Evolutionary conservation across 1,139 yeast genomes (phyloP).

Genomic region (Taiozyma sp.): DNA sequence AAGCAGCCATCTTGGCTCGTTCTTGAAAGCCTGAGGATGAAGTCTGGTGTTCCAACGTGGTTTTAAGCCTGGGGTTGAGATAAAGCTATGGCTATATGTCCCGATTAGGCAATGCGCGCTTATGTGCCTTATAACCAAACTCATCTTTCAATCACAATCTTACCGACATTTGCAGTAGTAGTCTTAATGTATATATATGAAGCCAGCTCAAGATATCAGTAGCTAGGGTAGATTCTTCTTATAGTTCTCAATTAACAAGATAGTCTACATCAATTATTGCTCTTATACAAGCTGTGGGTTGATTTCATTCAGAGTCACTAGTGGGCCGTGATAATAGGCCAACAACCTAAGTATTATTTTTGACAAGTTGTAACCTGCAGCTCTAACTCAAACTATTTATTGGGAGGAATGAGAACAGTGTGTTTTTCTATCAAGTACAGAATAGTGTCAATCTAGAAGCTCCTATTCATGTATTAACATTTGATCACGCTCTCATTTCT

Average conservation of each 20-base stretch:
- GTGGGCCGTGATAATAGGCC: constrained; percentile 67
- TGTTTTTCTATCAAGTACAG: no score
- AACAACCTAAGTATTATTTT: constrained; percentile 27
- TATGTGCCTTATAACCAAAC: no score
- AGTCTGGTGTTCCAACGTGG: background rate
- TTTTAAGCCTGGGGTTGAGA: background rate
- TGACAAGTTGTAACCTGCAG: no score
- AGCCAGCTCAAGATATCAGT: constrained; percentile 43
- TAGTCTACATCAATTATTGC: constrained; percentile 42
- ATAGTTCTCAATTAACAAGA: constrained; percentile 31
- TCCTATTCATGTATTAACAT: no score
- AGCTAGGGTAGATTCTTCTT: constrained; percentile 33
- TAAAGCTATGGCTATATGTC: background rate
- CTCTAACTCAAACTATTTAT: no score
- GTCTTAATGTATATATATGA: constrained; percentile 48
- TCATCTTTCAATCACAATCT: background rate
- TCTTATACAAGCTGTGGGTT: constrained; percentile 38
- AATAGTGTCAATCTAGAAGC: no score
- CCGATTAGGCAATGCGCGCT: background rate
- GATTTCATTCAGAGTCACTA: constrained; percentile 49
- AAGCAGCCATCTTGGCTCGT: background rate
- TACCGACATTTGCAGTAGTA: constrained; percentile 20
- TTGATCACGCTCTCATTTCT: background rate
- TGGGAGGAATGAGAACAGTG: no score
- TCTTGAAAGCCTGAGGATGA: background rate